phyloP scores from a whole-genome alignment of 1,139 yeast genomes.

The Zygosaccharomyces pseudobailii region DNA sequence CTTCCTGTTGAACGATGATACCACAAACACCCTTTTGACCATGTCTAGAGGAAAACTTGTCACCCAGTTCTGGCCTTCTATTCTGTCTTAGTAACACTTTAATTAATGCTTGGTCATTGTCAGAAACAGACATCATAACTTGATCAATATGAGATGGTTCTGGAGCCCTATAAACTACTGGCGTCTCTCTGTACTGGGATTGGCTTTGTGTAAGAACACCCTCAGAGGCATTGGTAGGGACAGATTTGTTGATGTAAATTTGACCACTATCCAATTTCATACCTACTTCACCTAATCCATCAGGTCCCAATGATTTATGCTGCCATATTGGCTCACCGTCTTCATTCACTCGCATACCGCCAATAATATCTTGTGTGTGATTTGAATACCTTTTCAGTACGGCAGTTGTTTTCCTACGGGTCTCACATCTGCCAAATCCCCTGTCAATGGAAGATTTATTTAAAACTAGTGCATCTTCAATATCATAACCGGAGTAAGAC shows the following conservation, averaged over 20 bases:
- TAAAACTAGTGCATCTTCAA: slow-evolving; percentile 95
- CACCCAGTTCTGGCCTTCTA: slow-evolving; percentile 97
- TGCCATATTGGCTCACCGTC: slow-evolving; percentile 77
- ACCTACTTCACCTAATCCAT: slow-evolving; percentile 97
- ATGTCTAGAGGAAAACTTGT: slow-evolving; percentile 92
- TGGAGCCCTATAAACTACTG: slow-evolving; percentile 87
- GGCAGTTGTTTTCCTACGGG: slow-evolving; percentile 87
- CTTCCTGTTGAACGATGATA: slow-evolving; percentile 93
- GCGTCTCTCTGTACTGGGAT: slow-evolving; percentile 77
- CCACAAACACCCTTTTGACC: slow-evolving; percentile 99
- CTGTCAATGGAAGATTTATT: slow-evolving; percentile 91
- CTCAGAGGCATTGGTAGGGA: slow-evolving; percentile 84
- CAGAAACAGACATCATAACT: slow-evolving; percentile 95
- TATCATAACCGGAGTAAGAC: slow-evolving; percentile 99
- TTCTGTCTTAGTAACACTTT: slow-evolving; percentile 92
- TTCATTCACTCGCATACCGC: slow-evolving; percentile 86
- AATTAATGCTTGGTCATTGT: slow-evolving; percentile 88
- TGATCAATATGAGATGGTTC: slow-evolving; percentile 95
- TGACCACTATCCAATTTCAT: slow-evolving; percentile 87
- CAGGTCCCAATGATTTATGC: slow-evolving; percentile 83
- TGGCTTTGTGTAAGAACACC: slow-evolving; percentile 51
- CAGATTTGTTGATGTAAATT: slow-evolving; percentile 86
- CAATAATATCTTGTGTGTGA: slow-evolving; percentile 84
- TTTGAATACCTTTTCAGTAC: slow-evolving; percentile 87
- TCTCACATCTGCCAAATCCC: slow-evolving; percentile 98